Conservation (phyloP, 2,329 filamentous ascomycete species). For the Exophiala xenobiotica region DNA sequence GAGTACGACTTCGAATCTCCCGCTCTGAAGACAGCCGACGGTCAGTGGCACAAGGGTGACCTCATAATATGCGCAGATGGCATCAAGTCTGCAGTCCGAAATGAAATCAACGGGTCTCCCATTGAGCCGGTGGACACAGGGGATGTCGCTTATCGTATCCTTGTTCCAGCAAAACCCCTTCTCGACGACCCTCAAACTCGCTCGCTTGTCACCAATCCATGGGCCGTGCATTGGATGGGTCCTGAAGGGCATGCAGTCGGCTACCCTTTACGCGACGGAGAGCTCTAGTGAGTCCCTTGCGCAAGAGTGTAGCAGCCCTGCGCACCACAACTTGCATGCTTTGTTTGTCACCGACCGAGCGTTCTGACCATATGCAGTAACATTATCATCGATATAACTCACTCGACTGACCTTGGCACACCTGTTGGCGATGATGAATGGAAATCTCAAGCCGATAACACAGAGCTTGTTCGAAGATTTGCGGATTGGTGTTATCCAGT, state of each 20-base stretch:
- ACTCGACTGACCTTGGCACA: constrained; percentile 24
- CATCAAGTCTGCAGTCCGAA: constrained; percentile 33
- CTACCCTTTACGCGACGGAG: constrained; percentile 34
- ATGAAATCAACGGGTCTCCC: constrained; percentile 30
- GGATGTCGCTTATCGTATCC: constrained; percentile 35
- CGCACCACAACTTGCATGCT: too few species aligned
- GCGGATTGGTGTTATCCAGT: constrained; percentile 34
- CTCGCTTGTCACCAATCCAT: constrained; percentile 31
- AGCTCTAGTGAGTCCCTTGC: too few species aligned
- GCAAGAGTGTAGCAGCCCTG: too few species aligned
- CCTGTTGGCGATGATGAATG: constrained; percentile 32
- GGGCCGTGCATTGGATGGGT: constrained; percentile 36
- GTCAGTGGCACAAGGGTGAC: constrained; percentile 29
- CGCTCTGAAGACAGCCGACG: constrained; percentile 25
- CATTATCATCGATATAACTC: constrained; percentile 35
- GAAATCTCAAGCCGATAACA: constrained; percentile 32
- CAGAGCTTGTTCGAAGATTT: constrained; percentile 32
- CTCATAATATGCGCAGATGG: constrained; percentile 35
- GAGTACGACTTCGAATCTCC: constrained; percentile 33
- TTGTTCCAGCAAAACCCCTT: constrained; percentile 30
- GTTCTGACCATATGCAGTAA: too few species aligned
- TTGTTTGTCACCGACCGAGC: too few species aligned
- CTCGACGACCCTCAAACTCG: constrained; percentile 33
- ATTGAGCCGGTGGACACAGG: constrained; percentile 33
- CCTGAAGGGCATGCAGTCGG: constrained; percentile 36